Evolutionary conservation across 1,284 basidiomycete genomes (phyloP), one percentile per base, ranked within the genome.

Genomic region (Stygiomarasmius scandens): DNA sequence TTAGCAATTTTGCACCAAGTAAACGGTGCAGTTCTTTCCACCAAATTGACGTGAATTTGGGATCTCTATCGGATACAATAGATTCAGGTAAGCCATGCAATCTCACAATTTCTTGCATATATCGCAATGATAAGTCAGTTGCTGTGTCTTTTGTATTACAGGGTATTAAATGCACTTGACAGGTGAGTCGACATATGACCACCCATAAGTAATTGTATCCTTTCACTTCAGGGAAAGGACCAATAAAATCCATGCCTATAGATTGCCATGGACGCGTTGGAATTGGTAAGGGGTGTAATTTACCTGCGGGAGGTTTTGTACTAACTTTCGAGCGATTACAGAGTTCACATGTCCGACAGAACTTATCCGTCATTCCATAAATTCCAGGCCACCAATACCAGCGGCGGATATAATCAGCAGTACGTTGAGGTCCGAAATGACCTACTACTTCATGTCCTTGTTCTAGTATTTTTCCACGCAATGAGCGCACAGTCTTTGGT

Each of bases 21-120:
- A 71, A 19, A 0, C 63, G 52, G 45, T 70, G 67, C 1, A 69
- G 25, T 56, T 69, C 65, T 0, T 50, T 19, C 70, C 70, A 71
- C 55, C 70, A 71, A 10, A 43, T 45, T 0, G 66, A 62, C 1
- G 62, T 69, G 50, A 72, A 72, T 45, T 67, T 67, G 0, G 63
- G 27, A 49, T 71, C 68, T 8, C 65, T 32, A 41, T 71, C 64
- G 0, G 64, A 69, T 0, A 71, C 64, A 2, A 72, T 69, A 0
- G 60, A 60, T 1, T 60, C 48, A 0, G 67, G 63, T 0, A 71
- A 19, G 3, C 70, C 67, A 43, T 73, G 69, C 0, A 70, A 49
- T 9, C 63, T 32, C 6, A 69, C 64, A 0, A 70, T 55, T 10
- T 70, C 66, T 1, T 49, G 44, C 2, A 71, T 1, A 45, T 61